Base-by-base conservation (phyloP, 331 rosid species). In the Saraca asoca region DNA sequence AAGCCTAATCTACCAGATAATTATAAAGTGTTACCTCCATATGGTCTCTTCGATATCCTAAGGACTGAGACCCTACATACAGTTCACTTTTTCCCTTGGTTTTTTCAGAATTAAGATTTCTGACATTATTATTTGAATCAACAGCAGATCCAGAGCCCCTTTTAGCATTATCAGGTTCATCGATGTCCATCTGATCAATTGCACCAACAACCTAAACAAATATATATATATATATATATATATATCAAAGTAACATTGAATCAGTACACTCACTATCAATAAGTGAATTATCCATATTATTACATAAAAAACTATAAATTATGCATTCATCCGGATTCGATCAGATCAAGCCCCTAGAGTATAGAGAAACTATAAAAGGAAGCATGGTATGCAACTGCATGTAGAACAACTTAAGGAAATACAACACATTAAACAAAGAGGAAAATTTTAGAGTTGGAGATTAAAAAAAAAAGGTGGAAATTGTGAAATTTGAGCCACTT, bases 171-270 rank as follows among this genome's bases (percentile, higher is more conserved):
- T 84, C 93, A n/a, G 84, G 43, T 55, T 90, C 98, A 48, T 90
- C 98, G 69, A 88, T 70, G 43, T 94, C 98, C 98, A 94, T 90
- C 66, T 86, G 96, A 73, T 90, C 97, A 72, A 85, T 88, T 33
- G 96, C 82, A 24, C 98, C 98, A 6, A 85, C 97, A 81, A 90
- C 95, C 98, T 94, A 68, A 67, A 58, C 57, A 78, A 63, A 75
- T n/a, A n/a, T n/a, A n/a, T n/a, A n/a, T n/a, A n/a, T n/a, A n/a
- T n/a, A n/a, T n/a, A n/a, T n/a, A n/a, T n/a, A 39, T n/a, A 82
- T 49, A 58, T 8, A 14, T 9, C 61, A 74, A 69, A 13, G 50
- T 48, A 73, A 59, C 50, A 16, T 33, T 5, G 55, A 49, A 13
- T 63, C 19, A 69, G 62, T 46, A 62, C 48, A 46, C 33, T 8